Conservation (phyloP, 495 filamentous ascomycete genomes). For the Chaetomium fimeti region DNA sequence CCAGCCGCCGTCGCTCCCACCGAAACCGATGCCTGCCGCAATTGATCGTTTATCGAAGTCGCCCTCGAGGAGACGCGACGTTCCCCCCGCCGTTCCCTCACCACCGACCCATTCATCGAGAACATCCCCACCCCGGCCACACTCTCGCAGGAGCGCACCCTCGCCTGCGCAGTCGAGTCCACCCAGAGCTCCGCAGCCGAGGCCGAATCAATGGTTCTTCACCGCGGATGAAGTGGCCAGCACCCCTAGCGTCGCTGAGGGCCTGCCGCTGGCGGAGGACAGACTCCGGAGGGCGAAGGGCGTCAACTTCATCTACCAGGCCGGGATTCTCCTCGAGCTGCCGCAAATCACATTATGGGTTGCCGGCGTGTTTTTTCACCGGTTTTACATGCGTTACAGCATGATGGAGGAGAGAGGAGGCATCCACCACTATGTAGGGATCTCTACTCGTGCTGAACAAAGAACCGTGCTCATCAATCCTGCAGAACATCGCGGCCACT, state of each 20-base stretch:
- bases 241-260: conserved; percentile 81
- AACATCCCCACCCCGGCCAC: conserved; percentile 51
- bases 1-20: conserved; percentile 41
- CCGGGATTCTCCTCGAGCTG: conserved; percentile 87
- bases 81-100: conserved; percentile 54
- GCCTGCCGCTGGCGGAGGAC: conserved; percentile 72
- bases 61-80: conserved; percentile 47
- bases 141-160: conserved; percentile 42
- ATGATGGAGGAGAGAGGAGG: conserved; percentile 68
- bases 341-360: conserved; percentile 89
- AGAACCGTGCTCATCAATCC: conserved; percentile 10
- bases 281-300: conserved; percentile 78
- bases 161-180: conserved; percentile 41
- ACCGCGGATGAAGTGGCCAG: conserved; percentile 75
- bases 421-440: conserved; percentile 77
- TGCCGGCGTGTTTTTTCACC: conserved; percentile 89
- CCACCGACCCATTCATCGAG: conserved; percentile 50
- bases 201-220: conserved; percentile 80
- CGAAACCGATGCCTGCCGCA: conserved; percentile 42
- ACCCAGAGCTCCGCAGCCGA: conserved; percentile 31
- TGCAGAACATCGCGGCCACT: conserved; percentile 75
- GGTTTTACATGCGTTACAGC: conserved; percentile 86
- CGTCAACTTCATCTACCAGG: conserved; percentile 92
- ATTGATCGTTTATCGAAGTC: conserved; percentile 43
- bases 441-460: background rate